These are phyloP conservation scores for Starmerella tilneyi DNA, from an alignment of 805 yeast species.

Conservation along the genomic window DNA sequence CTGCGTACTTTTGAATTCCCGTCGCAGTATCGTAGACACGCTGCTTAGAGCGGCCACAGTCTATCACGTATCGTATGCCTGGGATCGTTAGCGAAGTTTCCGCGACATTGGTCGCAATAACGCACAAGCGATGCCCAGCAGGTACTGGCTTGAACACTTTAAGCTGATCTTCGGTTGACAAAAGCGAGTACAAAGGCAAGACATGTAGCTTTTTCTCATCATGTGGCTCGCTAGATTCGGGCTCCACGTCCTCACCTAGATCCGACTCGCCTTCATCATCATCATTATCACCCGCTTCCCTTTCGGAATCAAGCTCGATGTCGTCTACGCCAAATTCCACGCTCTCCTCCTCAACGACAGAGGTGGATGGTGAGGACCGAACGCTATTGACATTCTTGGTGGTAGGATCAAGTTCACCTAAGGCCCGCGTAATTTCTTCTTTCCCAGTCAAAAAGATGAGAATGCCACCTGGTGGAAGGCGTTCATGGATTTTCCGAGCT, in stretches of 20 bases:
- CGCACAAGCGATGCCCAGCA: slow-evolving; percentile 71
- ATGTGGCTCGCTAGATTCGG: slow-evolving; percentile 41
- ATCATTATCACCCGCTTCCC: slow-evolving; percentile 37
- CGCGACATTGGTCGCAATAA: slow-evolving; percentile 94
- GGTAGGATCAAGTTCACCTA: slow-evolving; percentile 63
- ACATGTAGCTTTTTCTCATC: slow-evolving; percentile 69
- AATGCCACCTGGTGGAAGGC: slow-evolving; percentile 88
- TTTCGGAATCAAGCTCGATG: slow-evolving; percentile 30
- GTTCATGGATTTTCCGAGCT: slow-evolving; percentile 73
- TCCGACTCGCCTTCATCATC: slow-evolving; percentile 37
- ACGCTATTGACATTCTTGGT: slow-evolving; percentile 33
- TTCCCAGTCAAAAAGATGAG: slow-evolving; percentile 89
- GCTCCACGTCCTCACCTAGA: slow-evolving; percentile 37
- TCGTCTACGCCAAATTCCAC: slow-evolving; percentile 43
- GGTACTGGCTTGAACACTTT: slow-evolving; percentile 84
- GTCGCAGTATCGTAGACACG: slow-evolving; percentile 69
- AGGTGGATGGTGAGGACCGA: slow-evolving; percentile 46
- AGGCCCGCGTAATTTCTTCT: slow-evolving; percentile 72
- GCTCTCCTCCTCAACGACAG: slow-evolving; percentile 77
- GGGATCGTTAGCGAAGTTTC: slow-evolving; percentile 97
- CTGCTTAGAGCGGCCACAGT: slow-evolving; percentile 89
- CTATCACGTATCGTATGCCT: slow-evolving; percentile 87
- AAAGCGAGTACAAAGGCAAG: slow-evolving; percentile 78
- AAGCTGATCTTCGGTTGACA: slow-evolving; percentile 94
- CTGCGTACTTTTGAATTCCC: slow-evolving; percentile 85